Conservation (phyloP, 164 flowering plant species). For the Liquidambar formosana region DNA sequence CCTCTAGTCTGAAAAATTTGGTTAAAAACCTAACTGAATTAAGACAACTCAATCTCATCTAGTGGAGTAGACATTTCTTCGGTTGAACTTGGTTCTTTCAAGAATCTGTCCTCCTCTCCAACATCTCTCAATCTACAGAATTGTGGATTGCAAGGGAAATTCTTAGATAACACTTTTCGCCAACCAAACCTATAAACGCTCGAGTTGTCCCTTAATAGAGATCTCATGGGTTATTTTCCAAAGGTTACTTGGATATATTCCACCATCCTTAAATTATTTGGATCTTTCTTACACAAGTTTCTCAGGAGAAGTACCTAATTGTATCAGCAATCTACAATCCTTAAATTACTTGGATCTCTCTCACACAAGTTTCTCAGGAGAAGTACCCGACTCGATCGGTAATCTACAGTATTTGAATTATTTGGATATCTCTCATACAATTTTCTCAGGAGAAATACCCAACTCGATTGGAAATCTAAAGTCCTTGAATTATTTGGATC, state of each 20-base stretch:
- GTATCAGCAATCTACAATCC: not conserved
- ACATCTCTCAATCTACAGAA: not conserved
- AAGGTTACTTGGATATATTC: not conserved
- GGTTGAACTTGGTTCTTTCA: not conserved
- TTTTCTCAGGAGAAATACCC: too few species aligned
- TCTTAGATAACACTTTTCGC: conserved; percentile 1
- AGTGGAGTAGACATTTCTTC: conserved; percentile 1
- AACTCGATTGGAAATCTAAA: too few species aligned
- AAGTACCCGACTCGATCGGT: too few species aligned
- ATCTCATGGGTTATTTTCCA: conserved; percentile 1
- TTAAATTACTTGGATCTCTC: too few species aligned
- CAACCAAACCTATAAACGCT: conserved; percentile 6
- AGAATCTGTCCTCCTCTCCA: conserved; percentile 10
- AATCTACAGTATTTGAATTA: too few species aligned
- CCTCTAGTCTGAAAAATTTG: not conserved
- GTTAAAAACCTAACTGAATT: conserved; percentile 4
- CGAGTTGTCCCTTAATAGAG: not conserved
- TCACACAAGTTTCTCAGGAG: too few species aligned
- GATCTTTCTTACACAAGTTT: too few species aligned
- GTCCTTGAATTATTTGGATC: too few species aligned
- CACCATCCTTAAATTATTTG: too few species aligned
- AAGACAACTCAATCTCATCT: conserved; percentile 3
- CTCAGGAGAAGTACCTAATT: too few species aligned
- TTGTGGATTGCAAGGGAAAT: conserved; percentile 8
- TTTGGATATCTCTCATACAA: too few species aligned